Conservation (phyloP, 371 early-diverging fungal genomes). For the Mortierella sp. region DNA sequence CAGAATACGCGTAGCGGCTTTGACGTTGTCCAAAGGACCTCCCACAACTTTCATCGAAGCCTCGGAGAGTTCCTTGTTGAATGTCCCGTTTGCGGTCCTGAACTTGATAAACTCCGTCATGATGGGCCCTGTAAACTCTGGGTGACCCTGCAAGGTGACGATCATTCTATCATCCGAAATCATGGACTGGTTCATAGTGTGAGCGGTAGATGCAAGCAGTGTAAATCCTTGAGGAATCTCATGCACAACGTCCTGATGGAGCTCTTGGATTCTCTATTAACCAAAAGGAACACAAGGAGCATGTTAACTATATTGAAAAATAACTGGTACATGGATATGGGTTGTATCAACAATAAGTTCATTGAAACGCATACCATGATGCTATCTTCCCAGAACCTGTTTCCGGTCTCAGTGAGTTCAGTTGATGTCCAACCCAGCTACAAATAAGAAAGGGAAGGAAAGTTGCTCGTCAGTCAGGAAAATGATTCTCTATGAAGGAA, state of each 20-base stretch:
- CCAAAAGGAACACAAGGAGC: not conserved
- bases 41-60: conserved; percentile 33
- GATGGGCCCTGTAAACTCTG: conserved; percentile 71
- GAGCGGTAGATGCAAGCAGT: conserved; percentile 23
- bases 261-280: conserved; percentile 65
- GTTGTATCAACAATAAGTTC: not conserved
- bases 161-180: conserved; percentile 67
- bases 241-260: conserved; percentile 63
- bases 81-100: conserved; percentile 57
- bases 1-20: conserved; percentile 31
- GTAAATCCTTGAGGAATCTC: conserved; percentile 31
- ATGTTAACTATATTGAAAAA: not conserved
- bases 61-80: conserved; percentile 53
- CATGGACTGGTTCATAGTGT: conserved; percentile 57
- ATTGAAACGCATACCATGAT: conserved; percentile 23
- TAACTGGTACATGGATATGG: not conserved
- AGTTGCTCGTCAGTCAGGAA: not conserved
- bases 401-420: conserved; percentile 56
- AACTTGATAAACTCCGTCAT: conserved; percentile 60
- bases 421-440: conserved; percentile 61
- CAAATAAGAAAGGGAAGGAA: not conserved
- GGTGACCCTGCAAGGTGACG: conserved; percentile 86
- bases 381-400: conserved; percentile 47
- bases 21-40: conserved; percentile 43
- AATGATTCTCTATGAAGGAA: conserved; percentile 14